Conservation (phyloP, 2,329 filamentous ascomycete genomes). For the Nemania diffusa region DNA sequence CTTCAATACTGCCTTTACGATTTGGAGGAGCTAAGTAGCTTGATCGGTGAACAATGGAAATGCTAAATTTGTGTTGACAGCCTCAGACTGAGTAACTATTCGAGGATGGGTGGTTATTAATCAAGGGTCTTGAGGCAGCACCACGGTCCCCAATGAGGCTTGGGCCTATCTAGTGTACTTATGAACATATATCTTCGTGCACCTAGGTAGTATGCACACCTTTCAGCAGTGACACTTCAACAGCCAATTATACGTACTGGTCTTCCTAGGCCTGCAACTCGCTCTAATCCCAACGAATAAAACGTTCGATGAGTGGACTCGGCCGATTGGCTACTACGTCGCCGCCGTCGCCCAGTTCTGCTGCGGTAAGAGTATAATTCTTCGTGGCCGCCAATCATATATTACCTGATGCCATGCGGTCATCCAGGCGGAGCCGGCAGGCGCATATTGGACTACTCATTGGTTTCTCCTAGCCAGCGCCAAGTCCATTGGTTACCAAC, state of each 20-base stretch:
- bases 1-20: too few relatives aligned
- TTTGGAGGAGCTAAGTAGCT: too few relatives aligned
- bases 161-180: too few relatives aligned
- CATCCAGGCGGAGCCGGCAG: constrained; percentile 29
- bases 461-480: neutral
- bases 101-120: too few relatives aligned
- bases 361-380: neutral
- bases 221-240: neutral
- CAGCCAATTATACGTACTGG: neutral
- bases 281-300: neutral
- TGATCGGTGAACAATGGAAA: too few relatives aligned
- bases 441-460: constrained; percentile 12
- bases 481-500: neutral
- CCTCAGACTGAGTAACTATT: too few relatives aligned
- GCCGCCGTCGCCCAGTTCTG: neutral
- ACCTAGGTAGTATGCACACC: too few relatives aligned
- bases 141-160: too few relatives aligned
- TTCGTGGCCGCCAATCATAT: constrained; percentile 26
- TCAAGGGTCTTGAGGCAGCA: too few relatives aligned
- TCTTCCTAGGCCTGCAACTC: neutral
- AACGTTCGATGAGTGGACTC: neutral
- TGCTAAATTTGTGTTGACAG: too few relatives aligned
- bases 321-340: neutral
- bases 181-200: too few relatives aligned
- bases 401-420: constrained; percentile 13